Percentiles rank a stretch among this genome's conserved stretches.
Conservation (phyloP, 257 asterid genomes). For the Solanum chmielewskii region DNA sequence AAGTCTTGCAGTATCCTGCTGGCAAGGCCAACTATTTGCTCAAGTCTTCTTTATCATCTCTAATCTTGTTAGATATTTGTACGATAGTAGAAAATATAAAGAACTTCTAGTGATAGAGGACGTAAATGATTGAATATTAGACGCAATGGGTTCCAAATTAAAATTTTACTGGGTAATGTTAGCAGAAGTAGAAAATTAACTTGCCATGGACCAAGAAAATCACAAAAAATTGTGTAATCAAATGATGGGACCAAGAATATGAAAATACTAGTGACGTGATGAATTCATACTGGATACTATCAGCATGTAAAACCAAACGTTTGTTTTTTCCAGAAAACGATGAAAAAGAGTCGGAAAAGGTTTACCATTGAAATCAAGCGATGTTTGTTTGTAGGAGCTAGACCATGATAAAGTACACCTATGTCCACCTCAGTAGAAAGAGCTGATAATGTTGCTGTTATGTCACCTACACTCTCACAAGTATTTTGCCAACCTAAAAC, state of each 20-base stretch:
- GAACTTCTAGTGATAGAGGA: not conserved
- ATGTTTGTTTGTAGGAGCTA: conserved; percentile 68
- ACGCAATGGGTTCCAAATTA: not conserved
- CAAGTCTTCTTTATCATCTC: not conserved
- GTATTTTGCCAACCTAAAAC: conserved; percentile 97
- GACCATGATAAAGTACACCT: conserved; percentile 80
- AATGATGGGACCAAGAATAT: not conserved
- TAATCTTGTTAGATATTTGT: not conserved
- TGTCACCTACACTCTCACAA: conserved; percentile 68
- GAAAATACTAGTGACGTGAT: not conserved
- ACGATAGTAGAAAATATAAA: not conserved
- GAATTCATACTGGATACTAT: not conserved
- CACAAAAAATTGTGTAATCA: not conserved
- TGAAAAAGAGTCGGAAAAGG: not conserved
- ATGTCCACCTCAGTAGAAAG: conserved; percentile 81
- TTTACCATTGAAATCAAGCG: conserved; percentile 88
- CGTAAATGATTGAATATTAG: not conserved
- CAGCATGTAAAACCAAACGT: not conserved
- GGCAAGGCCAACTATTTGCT: not conserved
- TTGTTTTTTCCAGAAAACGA: not conserved
- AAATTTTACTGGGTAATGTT: not conserved
- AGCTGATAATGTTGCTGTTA: conserved; percentile 60
- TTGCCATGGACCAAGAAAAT: not conserved
- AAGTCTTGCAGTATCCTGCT: not conserved
- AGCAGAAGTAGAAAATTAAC: not conserved